Evolutionary conservation across 2,329 filamentous ascomycete genomes (phyloP).

Genomic region (Trichoderma arundinaceum): DNA sequence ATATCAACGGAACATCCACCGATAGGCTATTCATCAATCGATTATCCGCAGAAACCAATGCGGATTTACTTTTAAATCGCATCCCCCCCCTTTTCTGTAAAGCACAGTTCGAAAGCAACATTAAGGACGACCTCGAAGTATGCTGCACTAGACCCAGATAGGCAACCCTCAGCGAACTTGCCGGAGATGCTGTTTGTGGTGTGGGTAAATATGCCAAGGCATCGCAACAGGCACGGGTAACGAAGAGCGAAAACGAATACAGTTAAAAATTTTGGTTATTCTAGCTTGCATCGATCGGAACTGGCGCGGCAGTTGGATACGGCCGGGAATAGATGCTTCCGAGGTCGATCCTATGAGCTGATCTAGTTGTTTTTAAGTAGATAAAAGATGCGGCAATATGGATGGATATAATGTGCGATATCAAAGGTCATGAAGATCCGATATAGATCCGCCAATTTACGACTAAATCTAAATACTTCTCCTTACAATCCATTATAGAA

Average conservation of each 20-base stretch:
- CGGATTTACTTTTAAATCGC: background rate
- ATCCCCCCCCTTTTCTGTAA: background rate
- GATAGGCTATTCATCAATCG: background rate
- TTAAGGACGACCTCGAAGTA: background rate
- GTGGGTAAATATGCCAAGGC: slow-evolving; percentile 1
- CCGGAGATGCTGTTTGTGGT: slow-evolving; percentile 9
- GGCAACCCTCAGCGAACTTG: slow-evolving; percentile 1
- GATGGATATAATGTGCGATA: background rate
- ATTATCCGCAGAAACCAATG: background rate
- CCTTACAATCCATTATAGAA: background rate
- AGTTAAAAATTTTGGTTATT: background rate
- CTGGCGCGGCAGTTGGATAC: background rate
- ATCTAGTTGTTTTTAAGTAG: background rate
- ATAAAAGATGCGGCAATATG: background rate
- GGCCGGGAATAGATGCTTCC: background rate
- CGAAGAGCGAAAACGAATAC: background rate
- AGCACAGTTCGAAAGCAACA: background rate
- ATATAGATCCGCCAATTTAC: background rate
- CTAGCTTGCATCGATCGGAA: background rate
- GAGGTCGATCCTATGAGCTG: background rate
- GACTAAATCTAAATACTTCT: too few species aligned
- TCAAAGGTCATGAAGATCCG: background rate
- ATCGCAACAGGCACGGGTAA: background rate
- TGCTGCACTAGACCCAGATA: background rate
- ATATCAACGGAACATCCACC: background rate